Evolutionary conservation across 2,329 filamentous ascomycete genomes (phyloP), one percentile per base, ranked within the genome.

Genomic region (Ceratocystis huliohia): DNA sequence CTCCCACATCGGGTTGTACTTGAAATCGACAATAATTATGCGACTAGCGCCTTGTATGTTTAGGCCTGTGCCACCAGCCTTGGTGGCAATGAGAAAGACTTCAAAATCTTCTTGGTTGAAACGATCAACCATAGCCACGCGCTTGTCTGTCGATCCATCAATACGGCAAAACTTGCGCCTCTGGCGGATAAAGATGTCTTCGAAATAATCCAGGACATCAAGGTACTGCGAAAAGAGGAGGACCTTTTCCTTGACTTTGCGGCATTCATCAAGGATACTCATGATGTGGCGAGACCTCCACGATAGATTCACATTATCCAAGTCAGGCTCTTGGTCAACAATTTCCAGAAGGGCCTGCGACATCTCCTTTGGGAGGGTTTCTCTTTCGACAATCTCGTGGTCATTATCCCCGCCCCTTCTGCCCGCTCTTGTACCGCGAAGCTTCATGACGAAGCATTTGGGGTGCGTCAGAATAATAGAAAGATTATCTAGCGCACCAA

Each of bases 41-140:
- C 92, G 84, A 73, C 91, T 96, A 0, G 92, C 92, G 1, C 88
- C 86, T 50, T 84, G 83, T 13, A 96, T 87, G 68, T 96, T 96
- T 63, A 96, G 78, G 0, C 92, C 92, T 1, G 91, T 77, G 0
- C 91, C 90, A 25, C 91, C 92, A 7, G 92, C 90, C 68, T 76
- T 85, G 0, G 91, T 96, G 0, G 91, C 96, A 66, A 96, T 91
- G 1, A 96, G 77, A 72, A 89, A 89, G 0, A 95, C 79, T 28
- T 85, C 80, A 1, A 76, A 74, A 1, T 75, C 69, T 0, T 77
- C 78, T 0, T 73, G 72, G 70, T 94, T 92, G 78, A 96, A 96
- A 0, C 76, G 72, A 69, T 89, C 88, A 7, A 87, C 82, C 50
- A 82, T 75, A 0, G 74, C 73, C 73, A 91, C 88, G 8, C 92